phyloP scores from a whole-genome alignment of 805 yeast genomes.

The Teunomyces aglyptinius region DNA sequence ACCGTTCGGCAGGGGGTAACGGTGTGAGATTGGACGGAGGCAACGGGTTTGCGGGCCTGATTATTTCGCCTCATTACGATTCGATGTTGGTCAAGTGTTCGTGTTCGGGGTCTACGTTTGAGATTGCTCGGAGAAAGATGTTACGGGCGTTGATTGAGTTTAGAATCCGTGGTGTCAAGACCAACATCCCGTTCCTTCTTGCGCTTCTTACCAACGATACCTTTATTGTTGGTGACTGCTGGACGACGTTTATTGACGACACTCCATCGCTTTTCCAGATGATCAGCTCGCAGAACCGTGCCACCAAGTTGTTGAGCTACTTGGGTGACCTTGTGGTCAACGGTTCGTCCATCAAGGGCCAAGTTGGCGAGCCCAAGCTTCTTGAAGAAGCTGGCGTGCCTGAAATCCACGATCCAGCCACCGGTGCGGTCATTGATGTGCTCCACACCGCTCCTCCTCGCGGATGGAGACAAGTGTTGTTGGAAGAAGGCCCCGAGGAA shows the following conservation, averaged over 20 bases:
- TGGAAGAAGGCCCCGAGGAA: slow-evolving; percentile 82
- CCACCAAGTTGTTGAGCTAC: slow-evolving; percentile 87
- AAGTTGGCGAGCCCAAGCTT: slow-evolving; percentile 87
- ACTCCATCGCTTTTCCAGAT: slow-evolving; percentile 94
- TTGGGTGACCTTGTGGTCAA: slow-evolving; percentile 92
- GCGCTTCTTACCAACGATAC: slow-evolving; percentile 89
- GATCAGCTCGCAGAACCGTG: slow-evolving; percentile 94
- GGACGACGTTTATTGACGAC: slow-evolving; percentile 99
- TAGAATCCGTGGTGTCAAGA: slow-evolving; percentile 98
- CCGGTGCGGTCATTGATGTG: slow-evolving; percentile 63
- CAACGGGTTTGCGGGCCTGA: slow-evolving; percentile 95
- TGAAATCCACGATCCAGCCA: slow-evolving; percentile 54
- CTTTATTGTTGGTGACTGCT: slow-evolving; percentile 81
- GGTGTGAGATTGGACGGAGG: slow-evolving; percentile 99
- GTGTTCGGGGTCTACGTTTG: slow-evolving; percentile 95
- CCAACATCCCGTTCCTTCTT: slow-evolving; percentile 93
- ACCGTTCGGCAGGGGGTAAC: slow-evolving; percentile 98
- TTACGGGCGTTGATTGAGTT: slow-evolving; percentile 94
- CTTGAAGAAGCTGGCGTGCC: slow-evolving; percentile 76
- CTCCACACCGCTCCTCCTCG: slow-evolving; percentile 48
- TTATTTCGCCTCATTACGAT: slow-evolving; percentile 96
- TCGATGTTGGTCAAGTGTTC: slow-evolving; percentile 98
- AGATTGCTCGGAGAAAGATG: slow-evolving; percentile 97
- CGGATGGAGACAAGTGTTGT: slow-evolving; percentile 91
- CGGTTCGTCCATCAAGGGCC: slow-evolving; percentile 95